Base-by-base conservation (phyloP, 176 grass and related monocot genomes). In the Oryza australiensis region DNA sequence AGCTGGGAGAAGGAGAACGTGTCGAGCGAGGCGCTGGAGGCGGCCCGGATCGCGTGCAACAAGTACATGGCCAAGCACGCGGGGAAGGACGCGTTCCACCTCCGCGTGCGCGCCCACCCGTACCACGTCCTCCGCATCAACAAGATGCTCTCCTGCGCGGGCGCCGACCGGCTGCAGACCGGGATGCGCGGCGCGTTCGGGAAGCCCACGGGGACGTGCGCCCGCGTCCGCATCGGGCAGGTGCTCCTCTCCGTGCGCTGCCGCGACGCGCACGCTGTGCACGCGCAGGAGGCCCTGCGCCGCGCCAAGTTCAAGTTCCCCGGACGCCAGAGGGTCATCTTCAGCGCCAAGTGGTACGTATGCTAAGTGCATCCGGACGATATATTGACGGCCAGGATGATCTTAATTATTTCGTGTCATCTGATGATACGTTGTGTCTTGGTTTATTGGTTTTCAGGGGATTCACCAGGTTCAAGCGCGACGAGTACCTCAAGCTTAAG, bases 1-100 rank as follows among this genome's bases (percentile, higher is more conserved):
- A 84, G 81, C 68, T 91, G 85, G 89, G 89, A 91, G 76, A 87
- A 91, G 71, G 89, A 91, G 83, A 90, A 90, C 40, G 83, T 90
- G 12, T 62, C 78, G 1, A 90, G 89, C 73, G 85, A 91, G 71
- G 76, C 80, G 1, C 81, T 91, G 32, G 81, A 91, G 70, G 84
- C 84, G 57, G 84, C 84, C 16, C 81, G 84, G 27, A 91, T 91
- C 68, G 89, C 84, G n/a, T 87, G 84, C 76, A 91, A 87, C 89
- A 87, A 91, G 84, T 91, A 91, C 78, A 91, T 91, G 85, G 48
- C 89, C 29, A 91, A 91, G 80, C 68, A 48, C 48, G 89, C 69
- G 1, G 88, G 88, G 0, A 86, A 86, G 69, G 80, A 90, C 59
- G 59, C 85, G 24, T 91, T 91, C 81, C 89, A 91, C 78, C 85